A percentile compares a stretch with the other conserved stretches of the same genome.
Conservation (phyloP, 2,329 filamentous ascomycete species). For the Alternaria solani region DNA sequence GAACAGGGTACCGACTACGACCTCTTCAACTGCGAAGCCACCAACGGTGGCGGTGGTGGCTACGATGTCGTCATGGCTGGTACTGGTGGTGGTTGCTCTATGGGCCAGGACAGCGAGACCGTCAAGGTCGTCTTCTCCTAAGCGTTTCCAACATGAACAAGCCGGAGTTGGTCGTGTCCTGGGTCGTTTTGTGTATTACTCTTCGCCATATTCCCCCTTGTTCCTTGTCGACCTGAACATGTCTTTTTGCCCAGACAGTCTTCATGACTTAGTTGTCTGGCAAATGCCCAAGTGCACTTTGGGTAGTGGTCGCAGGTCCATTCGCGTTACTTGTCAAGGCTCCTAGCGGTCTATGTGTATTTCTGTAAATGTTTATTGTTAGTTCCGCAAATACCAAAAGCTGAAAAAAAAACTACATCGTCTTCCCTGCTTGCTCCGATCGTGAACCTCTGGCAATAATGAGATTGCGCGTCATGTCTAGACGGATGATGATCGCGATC, state of each 20-base stretch:
- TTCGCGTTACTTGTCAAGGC: conserved; percentile 22
- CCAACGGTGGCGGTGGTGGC: conserved; percentile 38
- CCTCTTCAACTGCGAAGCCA: conserved; percentile 48
- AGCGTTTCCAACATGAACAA: conserved; percentile 8
- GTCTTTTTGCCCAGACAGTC: conserved; percentile 21
- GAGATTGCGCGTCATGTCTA: not conserved
- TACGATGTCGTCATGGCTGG: conserved; percentile 39
- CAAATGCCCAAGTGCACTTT: conserved; percentile 30
- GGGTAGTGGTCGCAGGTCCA: conserved; percentile 29
- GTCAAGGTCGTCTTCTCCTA: conserved; percentile 39
- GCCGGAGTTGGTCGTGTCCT: conserved; percentile 24
- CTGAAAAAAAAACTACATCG: conserved; percentile 6
- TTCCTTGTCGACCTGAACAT: conserved; percentile 27
- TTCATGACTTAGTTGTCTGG: conserved; percentile 10
- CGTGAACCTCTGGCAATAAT: not conserved
- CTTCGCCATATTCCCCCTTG: conserved; percentile 31
- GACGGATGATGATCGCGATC: not conserved
- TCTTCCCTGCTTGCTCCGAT: not conserved
- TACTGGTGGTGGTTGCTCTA: conserved; percentile 44
- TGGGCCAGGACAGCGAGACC: conserved; percentile 36
- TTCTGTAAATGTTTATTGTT: conserved; percentile 38
- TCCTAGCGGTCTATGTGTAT: conserved; percentile 33
- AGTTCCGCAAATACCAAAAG: conserved; percentile 17
- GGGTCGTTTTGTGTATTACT: conserved; percentile 24
- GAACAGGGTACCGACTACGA: conserved; percentile 49